Base-by-base conservation (phyloP, 768 basidiomycete genomes). In the Rubroboletus pulcherrimus region DNA sequence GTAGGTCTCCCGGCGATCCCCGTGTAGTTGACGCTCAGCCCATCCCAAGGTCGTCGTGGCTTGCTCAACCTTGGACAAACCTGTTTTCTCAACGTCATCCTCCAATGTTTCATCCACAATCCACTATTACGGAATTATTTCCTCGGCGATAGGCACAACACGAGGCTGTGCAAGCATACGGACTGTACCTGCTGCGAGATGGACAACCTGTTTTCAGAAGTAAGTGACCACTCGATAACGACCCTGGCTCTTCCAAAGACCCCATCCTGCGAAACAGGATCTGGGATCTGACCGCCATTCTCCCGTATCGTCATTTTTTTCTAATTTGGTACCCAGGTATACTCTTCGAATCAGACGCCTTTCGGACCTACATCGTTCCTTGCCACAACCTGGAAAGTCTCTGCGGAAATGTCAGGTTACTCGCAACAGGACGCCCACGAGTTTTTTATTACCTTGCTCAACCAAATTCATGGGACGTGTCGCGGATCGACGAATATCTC, bases 401-500 rank as follows among this genome's bases (percentile, higher is more conserved):
- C 88, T 0, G 73, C 86, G 0, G 93, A 96, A 57, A 77, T 98
- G 29, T 84, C 92, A 5, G 95, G 94, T 2, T 93, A 98, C 65
- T 85, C 91, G 0, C 96, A 98, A 69, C 96, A 96, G 66, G 95
- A 98, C 58, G 91, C 93, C 2, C 93, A 95, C 76, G 88, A 92
- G 69, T 89, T 85, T 66, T 90, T 92, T 70, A 90, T 92, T 30
- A 80, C 86, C 17, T 82, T 86, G 0, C 76, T 98, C 26, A 94
- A 95, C 65, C 89, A 93, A 60, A 89, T 97, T 11, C 95, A 98
- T 68, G 76, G 78, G 19, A 89, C 83, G 37, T 87, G 87, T 11
- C 78, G 86, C 38, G 85, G 89, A 1, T 84, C 83, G 51, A 90
- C 87, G 11, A 84, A 87, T 63, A 77, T 87, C 26, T 83, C 84